Conservation (phyloP, 148 eudicot species). For the Rhododendron griersonianum region DNA sequence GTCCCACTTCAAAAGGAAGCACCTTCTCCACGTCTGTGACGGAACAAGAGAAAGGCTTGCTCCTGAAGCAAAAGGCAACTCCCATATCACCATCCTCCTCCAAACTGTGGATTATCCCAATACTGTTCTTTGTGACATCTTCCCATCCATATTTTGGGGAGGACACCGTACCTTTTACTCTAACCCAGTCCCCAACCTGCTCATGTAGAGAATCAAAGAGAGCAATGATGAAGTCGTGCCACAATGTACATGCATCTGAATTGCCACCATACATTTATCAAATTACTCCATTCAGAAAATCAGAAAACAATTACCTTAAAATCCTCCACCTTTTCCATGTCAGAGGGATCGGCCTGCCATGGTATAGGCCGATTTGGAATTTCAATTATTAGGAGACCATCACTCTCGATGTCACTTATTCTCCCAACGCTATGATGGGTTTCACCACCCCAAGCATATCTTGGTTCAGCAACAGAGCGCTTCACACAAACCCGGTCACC, state of each 20-base stretch:
- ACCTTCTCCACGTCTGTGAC: constrained; percentile 92
- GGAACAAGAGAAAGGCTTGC: constrained; percentile 90
- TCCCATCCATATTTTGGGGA: constrained; percentile 99
- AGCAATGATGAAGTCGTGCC: not conserved
- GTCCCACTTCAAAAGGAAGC: constrained; percentile 88
- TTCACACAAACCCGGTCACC: constrained; percentile 92
- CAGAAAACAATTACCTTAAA: constrained; percentile 63
- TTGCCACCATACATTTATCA: not conserved
- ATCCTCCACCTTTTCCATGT: constrained; percentile 98
- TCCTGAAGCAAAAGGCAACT: constrained; percentile 90
- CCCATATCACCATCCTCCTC: constrained; percentile 99
- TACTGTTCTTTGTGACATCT: constrained; percentile 76
- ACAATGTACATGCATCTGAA: not conserved
- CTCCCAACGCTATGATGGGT: constrained; percentile 98
- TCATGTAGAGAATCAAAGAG: constrained; percentile 10
- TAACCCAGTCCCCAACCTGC: constrained; percentile 96
- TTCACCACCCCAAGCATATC: constrained; percentile 99
- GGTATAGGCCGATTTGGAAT: constrained; percentile 92
- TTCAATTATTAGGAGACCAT: constrained; percentile 90
- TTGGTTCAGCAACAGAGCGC: constrained; percentile 94
- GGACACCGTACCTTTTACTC: constrained; percentile 88
- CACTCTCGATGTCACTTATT: constrained; percentile 88
- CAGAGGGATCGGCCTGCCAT: constrained; percentile 99
- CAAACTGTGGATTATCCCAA: constrained; percentile 88
- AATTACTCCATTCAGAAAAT: constrained; percentile 4